Conservation (phyloP, 768 basidiomycete genomes). For the Termitomyces sp. region DNA sequence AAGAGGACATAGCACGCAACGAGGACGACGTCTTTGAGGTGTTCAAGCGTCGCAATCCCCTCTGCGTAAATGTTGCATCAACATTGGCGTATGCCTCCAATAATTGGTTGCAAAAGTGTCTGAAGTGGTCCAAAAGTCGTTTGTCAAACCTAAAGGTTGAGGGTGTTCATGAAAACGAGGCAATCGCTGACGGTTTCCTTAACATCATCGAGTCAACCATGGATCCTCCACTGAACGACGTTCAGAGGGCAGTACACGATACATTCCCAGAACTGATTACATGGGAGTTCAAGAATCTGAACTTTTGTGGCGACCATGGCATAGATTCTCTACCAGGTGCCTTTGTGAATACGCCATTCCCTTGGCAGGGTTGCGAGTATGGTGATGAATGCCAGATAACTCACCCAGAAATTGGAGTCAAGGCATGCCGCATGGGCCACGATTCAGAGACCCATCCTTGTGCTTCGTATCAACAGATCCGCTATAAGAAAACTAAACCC, state of each 20-base stretch:
- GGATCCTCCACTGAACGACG: not conserved
- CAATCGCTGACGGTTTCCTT: conserved; percentile 15
- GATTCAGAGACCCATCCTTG: conserved; percentile 7
- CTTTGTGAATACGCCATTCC: not conserved
- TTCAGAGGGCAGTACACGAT: not conserved
- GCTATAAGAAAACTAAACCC: not conserved
- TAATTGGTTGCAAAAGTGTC: conserved; percentile 1
- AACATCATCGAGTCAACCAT: not conserved
- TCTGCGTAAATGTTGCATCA: conserved; percentile 11
- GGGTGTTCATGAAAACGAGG: not conserved
- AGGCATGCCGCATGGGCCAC: conserved; percentile 10
- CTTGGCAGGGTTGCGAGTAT: conserved; percentile 11
- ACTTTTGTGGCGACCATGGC: not conserved
- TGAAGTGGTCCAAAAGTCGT: conserved; percentile 1
- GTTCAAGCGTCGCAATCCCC: not conserved
- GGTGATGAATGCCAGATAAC: conserved; percentile 1
- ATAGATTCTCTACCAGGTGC: not conserved
- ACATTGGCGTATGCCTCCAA: conserved; percentile 4
- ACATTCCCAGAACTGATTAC: conserved; percentile 11
- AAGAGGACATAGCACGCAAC: no score
- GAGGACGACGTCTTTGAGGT: conserved; percentile 1
- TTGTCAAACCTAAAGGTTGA: not conserved
- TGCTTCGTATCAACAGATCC: not conserved
- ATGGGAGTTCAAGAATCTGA: conserved; percentile 22
- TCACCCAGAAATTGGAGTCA: conserved; percentile 3